A percentile compares a stretch with the other conserved stretches of the same genome.
Evolutionary conservation across 176 grass and related monocot species (phyloP).

Genomic region (Paspalum notatum): DNA sequence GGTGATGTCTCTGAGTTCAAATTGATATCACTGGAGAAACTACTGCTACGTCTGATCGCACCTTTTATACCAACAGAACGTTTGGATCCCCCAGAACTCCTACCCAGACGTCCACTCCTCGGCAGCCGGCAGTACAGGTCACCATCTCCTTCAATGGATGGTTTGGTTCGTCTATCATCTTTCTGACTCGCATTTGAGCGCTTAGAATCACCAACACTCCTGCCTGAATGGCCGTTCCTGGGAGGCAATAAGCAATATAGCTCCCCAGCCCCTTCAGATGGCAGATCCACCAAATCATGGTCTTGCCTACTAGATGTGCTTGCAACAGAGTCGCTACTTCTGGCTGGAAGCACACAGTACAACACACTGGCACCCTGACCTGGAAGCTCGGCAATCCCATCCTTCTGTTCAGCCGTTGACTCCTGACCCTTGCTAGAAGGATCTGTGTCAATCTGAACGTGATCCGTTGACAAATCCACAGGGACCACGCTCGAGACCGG

Average conservation of each 20-base stretch:
- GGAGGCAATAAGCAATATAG: slow-evolving; percentile 66
- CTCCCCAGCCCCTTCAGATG: slow-evolving; percentile 49
- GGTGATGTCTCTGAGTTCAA: slow-evolving; percentile 36
- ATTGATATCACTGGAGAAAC: slow-evolving; percentile 51
- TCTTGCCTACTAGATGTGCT: slow-evolving; percentile 47
- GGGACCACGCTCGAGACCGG: slow-evolving; percentile 12
- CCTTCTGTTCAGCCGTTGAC: background rate
- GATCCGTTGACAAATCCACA: background rate
- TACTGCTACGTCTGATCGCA: slow-evolving; percentile 47
- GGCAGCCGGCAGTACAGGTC: slow-evolving; percentile 43
- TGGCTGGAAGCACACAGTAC: slow-evolving; percentile 52
- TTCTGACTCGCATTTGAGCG: slow-evolving; percentile 37
- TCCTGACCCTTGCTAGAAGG: slow-evolving; percentile 21
- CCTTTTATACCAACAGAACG: slow-evolving; percentile 36
- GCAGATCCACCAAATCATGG: slow-evolving; percentile 26
- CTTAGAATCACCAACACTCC: slow-evolving; percentile 50
- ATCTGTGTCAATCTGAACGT: background rate
- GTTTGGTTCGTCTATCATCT: background rate
- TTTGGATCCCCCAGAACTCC: slow-evolving; percentile 48
- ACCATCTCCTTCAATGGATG: slow-evolving; percentile 10
- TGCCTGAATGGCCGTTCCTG: slow-evolving; percentile 46
- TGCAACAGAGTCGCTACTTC: slow-evolving; percentile 38
- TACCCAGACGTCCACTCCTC: background rate
- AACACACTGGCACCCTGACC: slow-evolving; percentile 50
- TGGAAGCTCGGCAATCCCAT: slow-evolving; percentile 39